Evolutionary conservation across 2,329 filamentous ascomycete genomes (phyloP).

Genomic region (Boeremia exigua): DNA sequence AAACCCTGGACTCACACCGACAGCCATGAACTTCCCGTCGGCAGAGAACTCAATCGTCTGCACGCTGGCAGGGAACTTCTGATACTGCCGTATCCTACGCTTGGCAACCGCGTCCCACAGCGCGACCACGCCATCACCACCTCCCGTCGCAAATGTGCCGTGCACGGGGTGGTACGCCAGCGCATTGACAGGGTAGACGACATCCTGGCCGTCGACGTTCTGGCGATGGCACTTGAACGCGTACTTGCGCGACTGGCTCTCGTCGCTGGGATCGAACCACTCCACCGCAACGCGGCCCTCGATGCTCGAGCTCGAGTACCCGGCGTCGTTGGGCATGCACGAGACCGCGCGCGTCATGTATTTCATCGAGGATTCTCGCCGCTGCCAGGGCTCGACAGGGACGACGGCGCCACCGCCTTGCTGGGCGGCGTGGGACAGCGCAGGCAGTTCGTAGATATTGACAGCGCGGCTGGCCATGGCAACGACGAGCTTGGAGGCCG

Average conservation of each 20-base stretch:
- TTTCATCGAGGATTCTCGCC: constrained; percentile 90
- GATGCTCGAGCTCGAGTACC: constrained; percentile 90
- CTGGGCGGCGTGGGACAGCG: constrained; percentile 58
- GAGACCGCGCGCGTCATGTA: constrained; percentile 93
- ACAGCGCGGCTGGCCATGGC: constrained; percentile 95
- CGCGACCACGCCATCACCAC: constrained; percentile 89
- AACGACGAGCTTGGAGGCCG: constrained; percentile 86
- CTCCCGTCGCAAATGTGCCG: constrained; percentile 87
- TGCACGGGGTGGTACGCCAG: constrained; percentile 83
- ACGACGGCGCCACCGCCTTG: constrained; percentile 37
- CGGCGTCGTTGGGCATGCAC: constrained; percentile 95
- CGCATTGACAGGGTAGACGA: constrained; percentile 91
- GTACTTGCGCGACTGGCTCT: constrained; percentile 92
- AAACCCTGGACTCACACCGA: constrained; percentile 84
- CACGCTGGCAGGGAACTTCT: constrained; percentile 79
- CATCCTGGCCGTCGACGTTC: constrained; percentile 71
- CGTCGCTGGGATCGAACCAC: constrained; percentile 90
- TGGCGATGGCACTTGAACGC: constrained; percentile 98
- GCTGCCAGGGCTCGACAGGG: constrained; percentile 82
- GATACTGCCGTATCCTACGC: constrained; percentile 87
- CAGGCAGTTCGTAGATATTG: constrained; percentile 87
- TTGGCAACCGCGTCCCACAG: constrained; percentile 93
- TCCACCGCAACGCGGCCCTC: constrained; percentile 96
- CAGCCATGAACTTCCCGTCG: constrained; percentile 78
- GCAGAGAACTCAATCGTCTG: constrained; percentile 77